phyloP scores from a whole-genome alignment of 2,329 filamentous ascomycete species.

The Hirsutella rhossiliensis region DNA sequence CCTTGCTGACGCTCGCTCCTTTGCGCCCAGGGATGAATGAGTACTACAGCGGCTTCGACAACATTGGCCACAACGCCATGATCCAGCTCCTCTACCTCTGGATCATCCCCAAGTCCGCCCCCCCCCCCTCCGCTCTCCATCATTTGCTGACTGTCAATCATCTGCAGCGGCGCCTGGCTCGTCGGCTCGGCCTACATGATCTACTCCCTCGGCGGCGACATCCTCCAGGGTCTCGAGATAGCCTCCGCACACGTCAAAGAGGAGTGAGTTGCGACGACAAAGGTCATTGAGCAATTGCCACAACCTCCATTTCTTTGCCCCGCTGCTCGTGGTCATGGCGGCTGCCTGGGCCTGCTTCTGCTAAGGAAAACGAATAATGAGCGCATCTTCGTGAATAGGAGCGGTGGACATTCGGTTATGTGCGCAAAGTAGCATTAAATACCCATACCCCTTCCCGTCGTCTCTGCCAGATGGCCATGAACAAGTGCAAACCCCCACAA shows the following conservation, averaged over 20 bases:
- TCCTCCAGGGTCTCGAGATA: constrained; percentile 31
- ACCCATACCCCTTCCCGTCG: no score
- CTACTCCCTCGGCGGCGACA: constrained; percentile 33
- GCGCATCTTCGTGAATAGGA: no score
- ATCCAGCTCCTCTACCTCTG: constrained; percentile 36
- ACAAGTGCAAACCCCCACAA: no score
- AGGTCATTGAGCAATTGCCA: not conserved
- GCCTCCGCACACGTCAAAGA: constrained; percentile 25
- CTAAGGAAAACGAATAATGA: no score
- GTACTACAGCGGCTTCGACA: constrained; percentile 41
- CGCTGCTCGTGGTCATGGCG: no score
- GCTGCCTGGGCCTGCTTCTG: no score
- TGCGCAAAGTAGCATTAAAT: no score
- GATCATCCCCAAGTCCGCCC: constrained; percentile 45
- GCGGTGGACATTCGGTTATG: no score
- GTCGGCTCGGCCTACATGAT: constrained; percentile 40
- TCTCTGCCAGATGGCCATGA: no score
- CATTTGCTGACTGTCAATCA: not conserved
- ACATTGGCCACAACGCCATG: constrained; percentile 42
- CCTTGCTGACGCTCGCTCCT: not conserved
- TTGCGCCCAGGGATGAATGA: constrained; percentile 37
- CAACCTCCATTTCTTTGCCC: no score
- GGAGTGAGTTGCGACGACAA: constrained; percentile 18
- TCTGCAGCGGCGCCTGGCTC: constrained; percentile 40
- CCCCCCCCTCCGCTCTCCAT: not conserved